These are phyloP conservation scores for Eimeria acervulina DNA, from an alignment of 169 alveolate species.

Conservation along the genomic window DNA sequence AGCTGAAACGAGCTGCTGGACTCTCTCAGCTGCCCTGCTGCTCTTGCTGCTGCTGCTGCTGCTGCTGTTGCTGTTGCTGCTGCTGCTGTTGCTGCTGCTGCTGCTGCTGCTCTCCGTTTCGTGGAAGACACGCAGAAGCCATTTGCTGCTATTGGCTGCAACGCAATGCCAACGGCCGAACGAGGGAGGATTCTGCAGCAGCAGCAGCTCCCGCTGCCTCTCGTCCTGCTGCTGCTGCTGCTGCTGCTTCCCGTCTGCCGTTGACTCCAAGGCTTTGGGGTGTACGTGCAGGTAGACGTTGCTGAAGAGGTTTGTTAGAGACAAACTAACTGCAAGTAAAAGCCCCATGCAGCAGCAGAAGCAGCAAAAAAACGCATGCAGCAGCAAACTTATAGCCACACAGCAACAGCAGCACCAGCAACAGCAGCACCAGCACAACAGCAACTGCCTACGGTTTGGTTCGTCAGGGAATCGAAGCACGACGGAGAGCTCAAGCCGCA, in stretches of 20 bases:
- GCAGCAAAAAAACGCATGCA: conserved; percentile 21
- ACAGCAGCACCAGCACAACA: not conserved
- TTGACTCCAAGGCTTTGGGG: not conserved
- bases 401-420: conserved; percentile 27
- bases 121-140: conserved; percentile 16
- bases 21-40: conserved; percentile 26
- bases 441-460: not conserved
- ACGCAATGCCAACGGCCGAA: conserved; percentile 26
- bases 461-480: conserved; percentile 9
- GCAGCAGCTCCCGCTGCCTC: conserved; percentile 17
- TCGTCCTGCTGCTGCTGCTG: conserved; percentile 35
- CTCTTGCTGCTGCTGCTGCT: not conserved
- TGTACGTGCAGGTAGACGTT: conserved; percentile 8
- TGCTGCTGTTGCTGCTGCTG: conserved; percentile 23
- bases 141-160: conserved; percentile 21
- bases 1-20: conserved; percentile 18
- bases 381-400: not conserved
- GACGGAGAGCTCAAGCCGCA: conserved; percentile 54
- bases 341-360: not conserved
- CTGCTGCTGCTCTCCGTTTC: conserved; percentile 28
- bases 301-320: not conserved
- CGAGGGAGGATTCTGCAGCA: conserved; percentile 21
- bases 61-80: not conserved
- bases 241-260: not conserved
- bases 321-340: not conserved